Conservation (phyloP, 2,329 filamentous ascomycete species). For the Cordyceps militaris region DNA sequence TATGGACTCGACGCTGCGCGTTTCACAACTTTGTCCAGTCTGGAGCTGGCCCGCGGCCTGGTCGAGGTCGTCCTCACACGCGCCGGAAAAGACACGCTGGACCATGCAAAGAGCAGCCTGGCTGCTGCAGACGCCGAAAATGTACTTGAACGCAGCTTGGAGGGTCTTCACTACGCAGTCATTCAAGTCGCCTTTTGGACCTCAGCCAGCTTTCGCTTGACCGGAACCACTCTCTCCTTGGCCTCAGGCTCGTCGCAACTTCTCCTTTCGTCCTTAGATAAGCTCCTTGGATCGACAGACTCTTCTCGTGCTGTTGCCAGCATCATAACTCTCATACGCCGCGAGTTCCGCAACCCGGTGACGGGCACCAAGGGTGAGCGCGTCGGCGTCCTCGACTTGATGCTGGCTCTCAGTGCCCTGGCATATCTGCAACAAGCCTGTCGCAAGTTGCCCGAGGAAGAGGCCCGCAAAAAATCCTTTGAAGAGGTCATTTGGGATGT, state of each 20-base stretch:
- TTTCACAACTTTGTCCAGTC: conserved; percentile 48
- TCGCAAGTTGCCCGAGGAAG: conserved; percentile 42
- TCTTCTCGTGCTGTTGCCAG: conserved; percentile 60
- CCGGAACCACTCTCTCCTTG: conserved; percentile 46
- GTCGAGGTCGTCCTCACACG: conserved; percentile 47
- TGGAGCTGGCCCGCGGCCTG: conserved; percentile 49
- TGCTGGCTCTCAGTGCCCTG: conserved; percentile 53
- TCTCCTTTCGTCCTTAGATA: conserved; percentile 52
- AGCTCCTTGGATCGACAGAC: conserved; percentile 62
- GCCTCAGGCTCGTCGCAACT: conserved; percentile 52
- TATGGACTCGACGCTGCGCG: conserved; percentile 47
- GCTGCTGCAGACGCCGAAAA: conserved; percentile 48
- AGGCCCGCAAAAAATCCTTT: conserved; percentile 37
- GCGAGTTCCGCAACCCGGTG: conserved; percentile 57
- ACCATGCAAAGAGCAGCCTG: conserved; percentile 38
- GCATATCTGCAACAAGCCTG: conserved; percentile 56
- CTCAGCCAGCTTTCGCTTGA: conserved; percentile 52
- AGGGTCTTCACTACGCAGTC: conserved; percentile 50
- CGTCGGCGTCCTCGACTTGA: conserved; percentile 54
- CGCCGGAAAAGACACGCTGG: conserved; percentile 44
- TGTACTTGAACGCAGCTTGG: conserved; percentile 49
- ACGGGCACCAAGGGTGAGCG: conserved; percentile 52
- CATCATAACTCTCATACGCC: conserved; percentile 56
- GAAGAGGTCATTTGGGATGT: conserved; percentile 61
- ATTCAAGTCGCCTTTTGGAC: conserved; percentile 55